Conservation (phyloP, 202 grass and related monocot species). For the Schoenoplectus tabernaemontani region DNA sequence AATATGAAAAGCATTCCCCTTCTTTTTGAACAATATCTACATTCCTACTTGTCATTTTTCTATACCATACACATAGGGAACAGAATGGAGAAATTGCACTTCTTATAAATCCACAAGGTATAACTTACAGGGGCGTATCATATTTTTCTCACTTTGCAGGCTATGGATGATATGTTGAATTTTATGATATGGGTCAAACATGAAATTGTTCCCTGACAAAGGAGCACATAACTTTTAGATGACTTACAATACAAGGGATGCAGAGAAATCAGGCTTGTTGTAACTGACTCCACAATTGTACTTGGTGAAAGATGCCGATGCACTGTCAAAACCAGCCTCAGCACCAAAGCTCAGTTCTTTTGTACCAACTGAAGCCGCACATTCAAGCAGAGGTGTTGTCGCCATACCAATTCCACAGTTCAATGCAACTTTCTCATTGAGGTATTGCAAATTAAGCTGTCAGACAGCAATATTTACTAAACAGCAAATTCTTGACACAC, state of each 20-base stretch:
- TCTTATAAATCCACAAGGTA: not conserved
- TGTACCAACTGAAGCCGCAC: constrained; percentile 50
- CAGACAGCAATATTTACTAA: constrained; percentile 5
- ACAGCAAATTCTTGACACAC: not conserved
- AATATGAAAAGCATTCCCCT: not conserved
- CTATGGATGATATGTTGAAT: not conserved
- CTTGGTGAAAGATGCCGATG: constrained; percentile 73
- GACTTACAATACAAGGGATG: constrained; percentile 57
- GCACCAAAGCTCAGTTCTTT: constrained; percentile 54
- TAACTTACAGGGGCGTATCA: not conserved
- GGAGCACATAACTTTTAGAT: too few relatives aligned
- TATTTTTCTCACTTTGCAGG: not conserved
- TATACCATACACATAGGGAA: not conserved
- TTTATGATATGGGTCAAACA: not conserved
- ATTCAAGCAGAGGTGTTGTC: constrained; percentile 56
- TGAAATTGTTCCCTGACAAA: not conserved
- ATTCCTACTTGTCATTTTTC: not conserved
- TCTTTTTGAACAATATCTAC: not conserved
- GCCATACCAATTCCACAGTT: constrained; percentile 69
- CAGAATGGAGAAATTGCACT: not conserved
- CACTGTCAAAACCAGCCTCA: constrained; percentile 87
- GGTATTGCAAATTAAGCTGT: constrained; percentile 87
- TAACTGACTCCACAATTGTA: constrained; percentile 77
- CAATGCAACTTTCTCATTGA: constrained; percentile 43
- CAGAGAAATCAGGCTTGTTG: constrained; percentile 68